Conservation (phyloP, 176 grass and related monocot species). For the Coix lacrymajobi region DNA sequence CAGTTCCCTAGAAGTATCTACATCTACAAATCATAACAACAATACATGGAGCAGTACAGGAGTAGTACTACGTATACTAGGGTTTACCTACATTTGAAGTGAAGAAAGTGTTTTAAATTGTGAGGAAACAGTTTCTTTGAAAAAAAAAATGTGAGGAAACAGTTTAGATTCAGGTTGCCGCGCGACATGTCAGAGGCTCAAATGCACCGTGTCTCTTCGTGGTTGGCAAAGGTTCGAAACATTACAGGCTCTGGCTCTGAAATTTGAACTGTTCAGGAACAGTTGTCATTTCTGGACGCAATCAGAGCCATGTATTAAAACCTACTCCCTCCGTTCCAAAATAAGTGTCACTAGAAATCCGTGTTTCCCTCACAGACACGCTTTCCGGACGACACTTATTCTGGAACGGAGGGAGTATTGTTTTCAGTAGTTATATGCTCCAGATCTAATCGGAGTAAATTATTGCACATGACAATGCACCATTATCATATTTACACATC, state of each 20-base stretch:
- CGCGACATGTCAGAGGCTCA: slow-evolving; percentile 7
- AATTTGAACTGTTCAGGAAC: background rate
- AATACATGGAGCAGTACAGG: background rate
- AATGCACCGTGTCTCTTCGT: background rate
- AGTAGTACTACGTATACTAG: no score
- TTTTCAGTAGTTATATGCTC: background rate
- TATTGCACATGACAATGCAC: background rate
- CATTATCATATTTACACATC: background rate
- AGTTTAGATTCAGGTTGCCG: background rate
- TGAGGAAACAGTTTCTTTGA: no score
- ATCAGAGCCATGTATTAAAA: background rate
- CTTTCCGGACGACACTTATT: no score
- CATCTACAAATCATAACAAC: background rate
- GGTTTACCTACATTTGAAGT: no score
- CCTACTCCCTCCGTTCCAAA: no score
- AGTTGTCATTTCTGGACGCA: background rate
- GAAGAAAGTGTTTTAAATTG: no score
- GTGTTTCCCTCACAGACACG: no score
- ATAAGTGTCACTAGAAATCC: no score
- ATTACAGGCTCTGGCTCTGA: background rate
- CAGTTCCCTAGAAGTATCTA: background rate
- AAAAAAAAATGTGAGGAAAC: no score
- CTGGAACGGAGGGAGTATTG: no score
- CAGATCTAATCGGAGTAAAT: background rate
- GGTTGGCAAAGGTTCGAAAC: background rate